Evolutionary conservation across 257 asterid species (phyloP), one percentile per base, ranked within the genome.

Genomic region (Jacaranda mimosifolia): DNA sequence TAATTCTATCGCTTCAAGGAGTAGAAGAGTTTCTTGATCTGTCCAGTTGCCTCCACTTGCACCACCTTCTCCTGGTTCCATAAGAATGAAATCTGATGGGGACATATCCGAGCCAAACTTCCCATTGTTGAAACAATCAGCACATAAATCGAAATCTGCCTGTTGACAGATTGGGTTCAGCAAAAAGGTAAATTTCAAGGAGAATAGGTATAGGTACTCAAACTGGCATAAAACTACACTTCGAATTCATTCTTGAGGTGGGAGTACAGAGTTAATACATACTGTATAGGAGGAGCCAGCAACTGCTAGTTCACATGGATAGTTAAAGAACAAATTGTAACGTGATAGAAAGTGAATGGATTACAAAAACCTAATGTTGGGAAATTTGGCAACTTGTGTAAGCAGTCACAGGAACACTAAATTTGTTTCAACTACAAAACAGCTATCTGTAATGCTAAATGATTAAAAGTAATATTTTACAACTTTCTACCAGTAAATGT

Each of bases 71-170:
- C 92, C 96, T 63, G 99, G 96, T 92, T 96, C 99, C 99, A 96
- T 96, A 68, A 96, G 91, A 82, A 96, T 93, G 88, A 96, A 96
- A 86, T 96, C 99, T 6, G 95, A 83, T 35, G 98, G 97, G 71
- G 93, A 88, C 99, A 93, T 96, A 81, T 92, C 84, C 19, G 97
- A 88, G 74, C 83, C 97, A 76, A 96, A 93, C 89, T 88, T 93
- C 77, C 95, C 96, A 55, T 88, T 87, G 91, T 79, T 96, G 92
- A 90, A 96, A 86, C 99, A 96, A 79, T 96, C 98, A 32, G 90
- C 94, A 83, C 99, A 96, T 77, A 96, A 89, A 86, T 96, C 99
- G 85, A 90, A 96, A 89, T 96, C 99, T 58, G 99, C 99, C 99
- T 96, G 97, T 75, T 56, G 32, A 76, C 77, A 81, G 40, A 63